Percentiles rank a stretch among this genome's conserved stretches.
Conservation (phyloP, 106 monocot species). For the Dendrobium catenatum region DNA sequence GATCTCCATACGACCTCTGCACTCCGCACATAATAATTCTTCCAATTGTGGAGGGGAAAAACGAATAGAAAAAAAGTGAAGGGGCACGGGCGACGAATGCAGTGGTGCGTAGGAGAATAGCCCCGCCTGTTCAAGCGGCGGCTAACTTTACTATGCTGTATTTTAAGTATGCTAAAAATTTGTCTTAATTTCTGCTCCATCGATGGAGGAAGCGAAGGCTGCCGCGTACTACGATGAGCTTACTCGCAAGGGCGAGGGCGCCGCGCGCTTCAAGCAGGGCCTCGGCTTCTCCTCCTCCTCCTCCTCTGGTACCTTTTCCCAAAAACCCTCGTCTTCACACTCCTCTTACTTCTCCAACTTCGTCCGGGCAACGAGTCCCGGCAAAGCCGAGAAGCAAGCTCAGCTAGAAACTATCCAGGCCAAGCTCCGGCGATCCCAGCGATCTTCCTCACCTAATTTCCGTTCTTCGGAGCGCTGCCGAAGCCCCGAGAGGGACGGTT, state of each 20-base stretch:
- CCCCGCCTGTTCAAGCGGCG: too few species aligned
- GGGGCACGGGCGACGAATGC: too few species aligned
- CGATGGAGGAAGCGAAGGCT: slow-evolving; percentile 73
- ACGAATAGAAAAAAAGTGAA: too few species aligned
- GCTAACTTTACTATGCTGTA: too few species aligned
- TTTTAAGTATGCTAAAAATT: too few species aligned
- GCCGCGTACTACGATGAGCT: slow-evolving; percentile 95
- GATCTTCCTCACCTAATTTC: background rate
- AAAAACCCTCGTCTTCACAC: slow-evolving; percentile 12
- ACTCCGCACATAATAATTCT: too few species aligned
- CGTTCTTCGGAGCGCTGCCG: background rate
- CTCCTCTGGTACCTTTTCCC: slow-evolving; percentile 8
- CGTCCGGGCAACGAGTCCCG: slow-evolving; percentile 51
- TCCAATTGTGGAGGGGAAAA: too few species aligned
- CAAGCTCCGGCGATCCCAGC: slow-evolving; percentile 22
- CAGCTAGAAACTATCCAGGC: slow-evolving; percentile 34
- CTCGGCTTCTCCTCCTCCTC: slow-evolving; percentile 69
- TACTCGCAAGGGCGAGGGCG: slow-evolving; percentile 66
- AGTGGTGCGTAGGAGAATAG: too few species aligned
- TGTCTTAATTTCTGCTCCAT: too few species aligned
- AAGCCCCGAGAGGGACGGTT: background rate
- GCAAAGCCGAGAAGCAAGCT: slow-evolving; percentile 16
- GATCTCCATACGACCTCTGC: too few species aligned
- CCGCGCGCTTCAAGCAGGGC: slow-evolving; percentile 72
- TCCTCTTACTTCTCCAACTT: slow-evolving; percentile 43